Conservation (phyloP, 2,329 filamentous ascomycete genomes). For the Sclerotinia nivalis region DNA sequence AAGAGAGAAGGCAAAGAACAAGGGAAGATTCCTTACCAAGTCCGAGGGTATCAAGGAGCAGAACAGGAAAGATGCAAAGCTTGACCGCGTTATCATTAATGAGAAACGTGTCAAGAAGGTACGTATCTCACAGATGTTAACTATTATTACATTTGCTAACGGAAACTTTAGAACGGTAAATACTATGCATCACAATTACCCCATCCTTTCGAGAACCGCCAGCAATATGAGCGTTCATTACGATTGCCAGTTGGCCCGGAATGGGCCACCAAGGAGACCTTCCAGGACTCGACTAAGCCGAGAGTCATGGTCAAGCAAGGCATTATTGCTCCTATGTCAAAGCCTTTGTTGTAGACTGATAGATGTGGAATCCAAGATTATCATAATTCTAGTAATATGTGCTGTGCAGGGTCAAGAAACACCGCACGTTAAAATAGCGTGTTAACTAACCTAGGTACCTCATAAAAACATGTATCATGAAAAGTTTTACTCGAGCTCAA, state of each 20-base stretch:
- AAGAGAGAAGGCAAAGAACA: constrained; percentile 64
- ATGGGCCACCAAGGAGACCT: constrained; percentile 95
- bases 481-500: background rate
- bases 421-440: background rate
- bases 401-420: too few species aligned
- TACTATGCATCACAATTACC: constrained; percentile 84
- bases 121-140: constrained; percentile 34
- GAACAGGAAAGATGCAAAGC: constrained; percentile 77
- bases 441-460: background rate
- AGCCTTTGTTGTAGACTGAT: constrained; percentile 52
- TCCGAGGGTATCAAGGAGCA: constrained; percentile 72
- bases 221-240: constrained; percentile 88
- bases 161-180: constrained; percentile 67
- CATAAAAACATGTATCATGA: background rate
- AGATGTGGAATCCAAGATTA: background rate
- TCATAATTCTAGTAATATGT: background rate
- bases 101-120: constrained; percentile 90
- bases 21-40: constrained; percentile 62
- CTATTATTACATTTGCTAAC: background rate
- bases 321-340: constrained; percentile 82
- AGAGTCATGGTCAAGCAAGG: constrained; percentile 89
- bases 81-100: constrained; percentile 85
- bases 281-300: constrained; percentile 87
- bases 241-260: constrained; percentile 87
- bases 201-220: constrained; percentile 81